Conservation (phyloP, 768 basidiomycete species). For the Pulveroboletus ravenelii region DNA sequence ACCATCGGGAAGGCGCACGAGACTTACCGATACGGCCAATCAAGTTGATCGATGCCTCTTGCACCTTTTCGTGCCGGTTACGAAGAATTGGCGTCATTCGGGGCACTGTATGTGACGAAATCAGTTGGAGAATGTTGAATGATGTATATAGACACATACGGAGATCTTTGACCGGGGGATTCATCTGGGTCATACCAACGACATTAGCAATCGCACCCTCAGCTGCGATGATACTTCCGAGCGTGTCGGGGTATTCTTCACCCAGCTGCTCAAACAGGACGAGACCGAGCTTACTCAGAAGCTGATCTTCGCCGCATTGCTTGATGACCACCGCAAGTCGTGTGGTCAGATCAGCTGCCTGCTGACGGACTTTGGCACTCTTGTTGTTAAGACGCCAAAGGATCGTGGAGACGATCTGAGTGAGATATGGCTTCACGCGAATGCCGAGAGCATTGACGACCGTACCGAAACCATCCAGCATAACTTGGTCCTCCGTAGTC, state of each 20-base stretch:
- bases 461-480: slow-evolving; percentile 97
- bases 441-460: slow-evolving; percentile 96
- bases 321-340: slow-evolving; percentile 96
- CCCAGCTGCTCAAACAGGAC: slow-evolving; percentile 98
- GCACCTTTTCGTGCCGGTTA: slow-evolving; percentile 98
- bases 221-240: slow-evolving; percentile 98
- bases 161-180: slow-evolving; percentile 98
- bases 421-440: slow-evolving; percentile 96
- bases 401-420: slow-evolving; percentile 97
- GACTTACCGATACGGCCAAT: slow-evolving; percentile 86
- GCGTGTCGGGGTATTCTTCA: slow-evolving; percentile 98
- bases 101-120: slow-evolving; percentile 58
- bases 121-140: neutral
- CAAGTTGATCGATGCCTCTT: slow-evolving; percentile 98
- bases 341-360: slow-evolving; percentile 98
- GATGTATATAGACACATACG: slow-evolving; percentile 50
- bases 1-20: neutral
- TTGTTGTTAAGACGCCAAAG: slow-evolving; percentile 99
- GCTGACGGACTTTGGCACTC: slow-evolving; percentile 97
- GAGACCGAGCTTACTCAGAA: slow-evolving; percentile 92
- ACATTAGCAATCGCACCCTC: slow-evolving; percentile 99
- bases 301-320: slow-evolving; percentile 94
- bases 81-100: slow-evolving; percentile 99
- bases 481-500: slow-evolving; percentile 97
- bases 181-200: slow-evolving; percentile 99